Evolutionary conservation across 805 yeast species (phyloP).

Genomic region (Candida parachauliodes): DNA sequence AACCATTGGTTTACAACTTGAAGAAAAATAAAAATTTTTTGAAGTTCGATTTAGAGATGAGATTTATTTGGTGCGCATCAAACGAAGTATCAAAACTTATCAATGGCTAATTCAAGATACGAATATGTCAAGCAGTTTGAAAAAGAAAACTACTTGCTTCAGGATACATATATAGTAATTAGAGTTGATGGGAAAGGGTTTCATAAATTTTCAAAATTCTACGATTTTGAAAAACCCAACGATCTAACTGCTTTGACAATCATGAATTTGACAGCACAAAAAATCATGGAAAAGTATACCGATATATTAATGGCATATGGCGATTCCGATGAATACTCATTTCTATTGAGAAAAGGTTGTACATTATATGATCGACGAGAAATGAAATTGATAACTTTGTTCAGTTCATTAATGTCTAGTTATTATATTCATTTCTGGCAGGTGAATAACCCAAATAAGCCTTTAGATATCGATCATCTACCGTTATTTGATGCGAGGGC

Average conservation of each 20-base stretch:
- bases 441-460: conserved; percentile 44
- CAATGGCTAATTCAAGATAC: conserved; percentile 80
- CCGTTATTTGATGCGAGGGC: conserved; percentile 94
- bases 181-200: conserved; percentile 94
- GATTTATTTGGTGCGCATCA: conserved; percentile 6
- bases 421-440: conserved; percentile 71
- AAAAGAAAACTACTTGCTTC: conserved; percentile 65
- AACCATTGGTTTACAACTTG: conserved; percentile 18
- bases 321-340: conserved; percentile 92
- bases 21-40: conserved; percentile 1
- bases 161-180: conserved; percentile 76
- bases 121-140: conserved; percentile 88
- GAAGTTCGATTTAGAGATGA: conserved; percentile 1
- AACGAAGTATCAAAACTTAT: background rate
- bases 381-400: conserved; percentile 72
- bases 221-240: conserved; percentile 83
- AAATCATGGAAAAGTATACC: conserved; percentile 58
- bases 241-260: conserved; percentile 71
- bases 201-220: conserved; percentile 74
- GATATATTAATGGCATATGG: conserved; percentile 86
- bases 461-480: conserved; percentile 48
- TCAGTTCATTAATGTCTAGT: conserved; percentile 79
- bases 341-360: conserved; percentile 64
- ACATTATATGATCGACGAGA: conserved; percentile 78
- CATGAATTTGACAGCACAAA: conserved; percentile 78